These are phyloP conservation scores for Cicer bijugum DNA, from an alignment of 306 rosid genomes.

Conservation along the genomic window DNA sequence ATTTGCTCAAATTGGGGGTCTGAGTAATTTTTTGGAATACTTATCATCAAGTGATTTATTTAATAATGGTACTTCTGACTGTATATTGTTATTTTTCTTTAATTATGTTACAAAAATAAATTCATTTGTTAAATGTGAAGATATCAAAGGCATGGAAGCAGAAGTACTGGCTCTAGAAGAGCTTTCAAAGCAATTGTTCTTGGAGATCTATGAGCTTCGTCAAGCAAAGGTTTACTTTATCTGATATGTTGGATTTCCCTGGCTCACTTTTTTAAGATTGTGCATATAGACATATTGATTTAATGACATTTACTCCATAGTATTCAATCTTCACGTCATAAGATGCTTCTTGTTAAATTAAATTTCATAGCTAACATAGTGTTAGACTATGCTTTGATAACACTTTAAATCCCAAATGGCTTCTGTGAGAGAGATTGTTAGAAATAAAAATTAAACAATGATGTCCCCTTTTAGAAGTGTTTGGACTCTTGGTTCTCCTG, in stretches of 20 bases:
- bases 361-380: slow-evolving; percentile 14
- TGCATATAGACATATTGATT: background rate
- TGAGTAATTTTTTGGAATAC: slow-evolving; percentile 1
- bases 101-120: slow-evolving; percentile 21
- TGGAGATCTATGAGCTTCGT: slow-evolving; percentile 96
- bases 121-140: slow-evolving; percentile 51
- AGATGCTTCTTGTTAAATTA: background rate
- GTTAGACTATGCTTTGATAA: slow-evolving; percentile 2
- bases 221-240: slow-evolving; percentile 82
- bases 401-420: slow-evolving; percentile 7
- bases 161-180: slow-evolving; percentile 92
- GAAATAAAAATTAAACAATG: background rate
- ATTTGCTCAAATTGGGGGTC: slow-evolving; percentile 8
- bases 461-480: slow-evolving; percentile 19
- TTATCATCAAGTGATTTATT: slow-evolving; percentile 29
- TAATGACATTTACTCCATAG: background rate
- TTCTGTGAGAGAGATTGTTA: slow-evolving; percentile 1
- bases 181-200: slow-evolving; percentile 92
- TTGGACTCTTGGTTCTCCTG: slow-evolving; percentile 8
- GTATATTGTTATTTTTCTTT: slow-evolving; percentile 31
- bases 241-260: slow-evolving; percentile 32
- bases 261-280: slow-evolving; percentile 18
- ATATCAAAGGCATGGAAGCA: slow-evolving; percentile 88
- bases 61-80: slow-evolving; percentile 8
- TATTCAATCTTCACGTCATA: slow-evolving; percentile 7